Evolutionary conservation across 2,329 filamentous ascomycete species (phyloP).

Genomic region (Claviceps lovelessii): DNA sequence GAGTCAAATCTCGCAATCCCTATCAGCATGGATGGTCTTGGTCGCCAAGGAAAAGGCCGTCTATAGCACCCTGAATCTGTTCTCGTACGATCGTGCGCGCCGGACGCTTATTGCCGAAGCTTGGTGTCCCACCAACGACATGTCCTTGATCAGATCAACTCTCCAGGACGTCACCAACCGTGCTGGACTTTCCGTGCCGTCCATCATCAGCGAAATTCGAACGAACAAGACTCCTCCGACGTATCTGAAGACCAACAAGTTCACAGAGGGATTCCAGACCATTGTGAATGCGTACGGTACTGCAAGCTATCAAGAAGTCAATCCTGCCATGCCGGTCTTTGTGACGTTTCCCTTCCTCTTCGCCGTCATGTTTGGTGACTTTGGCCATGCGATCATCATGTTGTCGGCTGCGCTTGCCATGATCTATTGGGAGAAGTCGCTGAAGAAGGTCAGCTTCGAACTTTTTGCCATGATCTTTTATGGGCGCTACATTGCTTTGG

Average conservation of each 20-base stretch:
- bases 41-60: constrained; percentile 98
- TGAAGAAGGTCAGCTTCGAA: constrained; percentile 88
- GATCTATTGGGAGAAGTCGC: constrained; percentile 90
- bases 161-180: constrained; percentile 93
- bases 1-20: constrained; percentile 78
- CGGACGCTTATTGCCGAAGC: constrained; percentile 96
- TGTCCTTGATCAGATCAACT: constrained; percentile 79
- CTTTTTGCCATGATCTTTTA: constrained; percentile 98
- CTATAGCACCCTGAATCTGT: constrained; percentile 87
- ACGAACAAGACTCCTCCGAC: constrained; percentile 97
- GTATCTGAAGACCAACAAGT: constrained; percentile 96
- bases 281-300: constrained; percentile 98
- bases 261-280: constrained; percentile 94
- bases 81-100: constrained; percentile 89
- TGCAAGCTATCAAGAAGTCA: constrained; percentile 92
- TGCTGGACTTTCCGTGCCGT: constrained; percentile 90
- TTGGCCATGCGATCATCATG: constrained; percentile 89
- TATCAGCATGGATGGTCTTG: constrained; percentile 94
- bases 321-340: constrained; percentile 87
- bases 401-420: constrained; percentile 68
- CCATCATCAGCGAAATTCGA: constrained; percentile 93
- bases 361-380: constrained; percentile 98
- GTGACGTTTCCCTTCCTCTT: constrained; percentile 99
- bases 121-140: constrained; percentile 87
- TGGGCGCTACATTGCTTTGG: constrained; percentile 91